phyloP scores from a whole-genome alignment of 352 stramenopile species.

The Pythium sp. region DNA sequence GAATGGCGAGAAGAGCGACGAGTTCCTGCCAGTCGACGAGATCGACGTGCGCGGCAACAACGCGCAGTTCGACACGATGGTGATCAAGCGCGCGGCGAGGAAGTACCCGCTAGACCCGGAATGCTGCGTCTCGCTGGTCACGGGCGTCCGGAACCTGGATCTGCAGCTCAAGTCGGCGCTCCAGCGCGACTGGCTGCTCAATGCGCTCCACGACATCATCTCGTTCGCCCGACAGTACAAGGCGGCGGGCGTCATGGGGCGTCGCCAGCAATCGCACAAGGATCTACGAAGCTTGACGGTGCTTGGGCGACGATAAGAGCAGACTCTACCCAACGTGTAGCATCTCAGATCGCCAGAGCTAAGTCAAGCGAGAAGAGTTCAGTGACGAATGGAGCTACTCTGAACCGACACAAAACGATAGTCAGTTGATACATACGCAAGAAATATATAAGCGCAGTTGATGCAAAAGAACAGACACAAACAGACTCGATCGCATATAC shows the following conservation, averaged over 20 bases:
- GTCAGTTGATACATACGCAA: background rate
- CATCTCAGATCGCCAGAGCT: background rate
- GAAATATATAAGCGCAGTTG: background rate
- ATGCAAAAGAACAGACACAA: background rate
- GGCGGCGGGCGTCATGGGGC: constrained; percentile 28
- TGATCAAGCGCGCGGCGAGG: constrained; percentile 50
- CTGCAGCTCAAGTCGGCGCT: constrained; percentile 61
- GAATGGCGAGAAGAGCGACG: constrained; percentile 64
- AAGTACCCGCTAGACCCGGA: constrained; percentile 38
- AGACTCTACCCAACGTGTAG: background rate
- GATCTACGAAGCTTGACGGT: background rate
- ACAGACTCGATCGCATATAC: background rate
- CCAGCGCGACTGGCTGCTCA: constrained; percentile 77
- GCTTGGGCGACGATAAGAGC: constrained; percentile 2
- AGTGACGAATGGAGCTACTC: background rate
- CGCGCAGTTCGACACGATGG: constrained; percentile 21
- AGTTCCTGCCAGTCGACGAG: constrained; percentile 54
- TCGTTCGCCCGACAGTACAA: constrained; percentile 67
- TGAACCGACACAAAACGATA: background rate
- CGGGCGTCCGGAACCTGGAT: constrained; percentile 48
- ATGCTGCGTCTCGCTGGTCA: constrained; percentile 56
- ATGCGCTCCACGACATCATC: constrained; percentile 58
- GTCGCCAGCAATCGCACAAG: constrained; percentile 13
- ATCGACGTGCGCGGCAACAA: constrained; percentile 37
- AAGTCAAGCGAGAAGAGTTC: background rate